Percentiles rank a stretch among this genome's conserved stretches.
These are phyloP conservation scores for Diplosphaera chodatii DNA, from an alignment of 139 green algal genomes.

Conservation along the genomic window DNA sequence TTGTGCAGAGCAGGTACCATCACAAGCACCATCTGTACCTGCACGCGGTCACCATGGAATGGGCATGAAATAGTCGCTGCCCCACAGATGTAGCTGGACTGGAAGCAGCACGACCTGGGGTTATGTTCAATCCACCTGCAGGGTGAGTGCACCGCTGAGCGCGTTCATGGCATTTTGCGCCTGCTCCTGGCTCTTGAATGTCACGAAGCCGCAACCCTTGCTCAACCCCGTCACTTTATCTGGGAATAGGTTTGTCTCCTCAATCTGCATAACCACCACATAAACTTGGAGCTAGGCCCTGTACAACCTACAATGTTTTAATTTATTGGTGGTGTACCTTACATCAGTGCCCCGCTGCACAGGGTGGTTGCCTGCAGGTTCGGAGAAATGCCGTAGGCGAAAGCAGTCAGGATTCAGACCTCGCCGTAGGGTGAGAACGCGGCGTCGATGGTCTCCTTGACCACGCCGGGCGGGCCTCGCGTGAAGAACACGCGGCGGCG, in stretches of 20 bases:
- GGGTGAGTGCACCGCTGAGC: not conserved
- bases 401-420: not conserved
- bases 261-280: no score
- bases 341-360: no score
- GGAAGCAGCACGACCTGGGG: not conserved
- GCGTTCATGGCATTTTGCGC: constrained; percentile 5
- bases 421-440: constrained; percentile 8
- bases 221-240: not conserved
- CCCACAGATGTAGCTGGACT: no score
- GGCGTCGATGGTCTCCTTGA: not conserved
- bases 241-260: not conserved
- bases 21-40: no score
- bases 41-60: no score
- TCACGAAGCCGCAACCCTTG: constrained; percentile 11
- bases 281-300: no score
- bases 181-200: not conserved
- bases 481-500: constrained; percentile 10
- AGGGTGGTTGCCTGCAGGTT: no score
- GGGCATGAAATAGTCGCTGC: no score
- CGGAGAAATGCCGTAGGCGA: no score
- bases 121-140: not conserved
- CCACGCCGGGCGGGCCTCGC: constrained; percentile 5
- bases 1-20: no score
- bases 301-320: no score
- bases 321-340: no score